Conservation (phyloP, 108 stramenopile species). For the Cylindrotheca fusiformis region DNA sequence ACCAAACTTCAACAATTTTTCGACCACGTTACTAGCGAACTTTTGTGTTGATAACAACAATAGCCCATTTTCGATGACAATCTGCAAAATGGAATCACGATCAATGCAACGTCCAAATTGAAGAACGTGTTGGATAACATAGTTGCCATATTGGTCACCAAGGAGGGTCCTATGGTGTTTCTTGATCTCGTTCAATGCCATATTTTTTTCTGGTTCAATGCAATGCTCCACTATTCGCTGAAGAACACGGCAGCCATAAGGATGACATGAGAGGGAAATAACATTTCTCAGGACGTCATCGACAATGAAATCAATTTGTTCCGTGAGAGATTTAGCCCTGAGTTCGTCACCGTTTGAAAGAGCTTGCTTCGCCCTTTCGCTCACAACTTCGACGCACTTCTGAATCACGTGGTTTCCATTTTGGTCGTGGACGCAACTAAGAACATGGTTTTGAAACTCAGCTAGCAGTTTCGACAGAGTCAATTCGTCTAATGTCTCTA, state of each 20-base stretch:
- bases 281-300: slow-evolving; percentile 86
- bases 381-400: slow-evolving; percentile 91
- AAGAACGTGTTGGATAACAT: slow-evolving; percentile 91
- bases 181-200: slow-evolving; percentile 60
- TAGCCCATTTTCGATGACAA: slow-evolving; percentile 78
- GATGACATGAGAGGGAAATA: slow-evolving; percentile 86
- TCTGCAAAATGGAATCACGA: slow-evolving; percentile 69
- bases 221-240: slow-evolving; percentile 96
- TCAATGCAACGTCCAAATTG: slow-evolving; percentile 83
- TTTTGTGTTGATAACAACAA: slow-evolving; percentile 93
- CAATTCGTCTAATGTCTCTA: slow-evolving; percentile 77
- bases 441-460: slow-evolving; percentile 88
- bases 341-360: slow-evolving; percentile 37
- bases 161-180: slow-evolving; percentile 61
- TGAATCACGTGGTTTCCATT: slow-evolving; percentile 99
- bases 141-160: slow-evolving; percentile 91
- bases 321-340: slow-evolving; percentile 41
- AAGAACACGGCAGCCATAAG: slow-evolving; percentile 95
- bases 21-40: slow-evolving; percentile 97
- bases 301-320: slow-evolving; percentile 92
- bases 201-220: slow-evolving; percentile 67
- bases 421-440: slow-evolving; percentile 93
- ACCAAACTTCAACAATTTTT: slow-evolving; percentile 94
- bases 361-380: slow-evolving; percentile 46
- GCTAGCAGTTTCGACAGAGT: slow-evolving; percentile 72